These are phyloP conservation scores for Agapanthus africanus DNA, from an alignment of 106 monocot species.

Conservation along the genomic window DNA sequence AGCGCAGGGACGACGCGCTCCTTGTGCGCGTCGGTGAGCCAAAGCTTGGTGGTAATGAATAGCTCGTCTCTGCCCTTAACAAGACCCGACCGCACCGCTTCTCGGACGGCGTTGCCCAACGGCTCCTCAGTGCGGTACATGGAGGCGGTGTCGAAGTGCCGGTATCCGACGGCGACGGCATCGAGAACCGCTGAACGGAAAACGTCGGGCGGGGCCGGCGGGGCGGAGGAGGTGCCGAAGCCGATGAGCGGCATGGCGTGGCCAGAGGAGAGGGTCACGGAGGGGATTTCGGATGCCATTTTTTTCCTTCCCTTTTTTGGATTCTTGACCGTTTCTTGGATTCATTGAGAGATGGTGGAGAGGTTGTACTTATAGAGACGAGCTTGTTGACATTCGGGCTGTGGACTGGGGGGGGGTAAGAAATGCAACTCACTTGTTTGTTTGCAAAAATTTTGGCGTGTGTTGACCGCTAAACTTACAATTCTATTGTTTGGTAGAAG, in stretches of 20 bases:
- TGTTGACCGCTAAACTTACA: too few relatives aligned
- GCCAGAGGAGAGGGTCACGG: neutral
- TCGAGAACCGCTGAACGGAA: constrained; percentile 11
- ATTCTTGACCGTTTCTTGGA: neutral
- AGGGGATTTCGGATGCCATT: neutral
- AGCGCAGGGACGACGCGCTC: constrained; percentile 40
- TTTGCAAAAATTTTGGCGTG: too few relatives aligned
- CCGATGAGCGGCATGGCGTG: constrained; percentile 27
- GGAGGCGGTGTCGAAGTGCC: constrained; percentile 55
- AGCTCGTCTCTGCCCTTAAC: constrained; percentile 38
- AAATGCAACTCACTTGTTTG: too few relatives aligned
- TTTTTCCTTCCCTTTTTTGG: neutral
- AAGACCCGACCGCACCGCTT: constrained; percentile 23
- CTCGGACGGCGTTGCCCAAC: constrained; percentile 31
- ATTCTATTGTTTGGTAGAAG: too few relatives aligned
- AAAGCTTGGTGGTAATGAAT: constrained; percentile 55
- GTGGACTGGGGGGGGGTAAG: too few relatives aligned
- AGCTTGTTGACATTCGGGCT: too few relatives aligned
- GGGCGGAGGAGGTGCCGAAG: constrained; percentile 20
- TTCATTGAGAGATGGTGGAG: neutral
- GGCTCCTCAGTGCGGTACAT: constrained; percentile 35
- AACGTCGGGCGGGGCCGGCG: neutral
- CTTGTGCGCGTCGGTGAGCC: constrained; percentile 31
- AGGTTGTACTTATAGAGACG: too few relatives aligned
- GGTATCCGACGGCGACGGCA: constrained; percentile 30